Evolutionary conservation across 2,329 filamentous ascomycete species (phyloP), one percentile per base, ranked within the genome.

Genomic region (Ceratocystis cacaofunesta): DNA sequence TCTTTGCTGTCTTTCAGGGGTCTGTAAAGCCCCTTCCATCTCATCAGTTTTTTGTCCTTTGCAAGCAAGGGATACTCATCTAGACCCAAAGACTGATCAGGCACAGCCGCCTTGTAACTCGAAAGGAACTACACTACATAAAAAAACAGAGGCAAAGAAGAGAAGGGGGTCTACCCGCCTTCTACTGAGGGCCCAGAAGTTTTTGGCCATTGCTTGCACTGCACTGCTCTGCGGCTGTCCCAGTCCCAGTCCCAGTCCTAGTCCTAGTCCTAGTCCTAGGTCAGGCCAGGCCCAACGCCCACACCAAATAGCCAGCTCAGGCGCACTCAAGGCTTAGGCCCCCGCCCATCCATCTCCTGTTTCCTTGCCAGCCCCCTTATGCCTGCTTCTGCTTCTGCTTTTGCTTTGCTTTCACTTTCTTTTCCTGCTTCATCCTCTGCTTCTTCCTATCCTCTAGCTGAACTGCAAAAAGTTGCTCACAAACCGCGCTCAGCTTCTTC

Each of bases 311-410:
- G 8, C n/a, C 48, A 52, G 48, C 48, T 28, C 5, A 52, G 48
- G 48, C 48, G 22, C 22, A 28, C 55, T 41, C 36, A 46, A 52
- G 48, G 48, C 48, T 52, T 6, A 52, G 48, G 48, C 48, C 22
- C 48, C 10, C 36, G 36, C 36, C 36, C 36, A 41, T 41, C 52
- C 44, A 66, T 55, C 58, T 55, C 19, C 60, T 62, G 64, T 32
- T 32, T 63, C 50, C 36, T 66, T 44, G 63, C 65, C 62, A 66
- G 62, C 65, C 65, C 65, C 65, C 57, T 66, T 64, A 64, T 55
- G 55, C 41, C 65, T 64, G 55, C 62, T 64, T 63, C 30, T 32
- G 30, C 50, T 63, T 25, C 61, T 30, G 50, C 65, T 36, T 46
- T 28, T 63, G 22, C 55, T 52, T 25, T 61, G 41, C 60, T 52